Percentiles rank a stretch among this genome's conserved stretches.
Conservation (phyloP, 768 basidiomycete species). For the Sarcodon aspratus region DNA sequence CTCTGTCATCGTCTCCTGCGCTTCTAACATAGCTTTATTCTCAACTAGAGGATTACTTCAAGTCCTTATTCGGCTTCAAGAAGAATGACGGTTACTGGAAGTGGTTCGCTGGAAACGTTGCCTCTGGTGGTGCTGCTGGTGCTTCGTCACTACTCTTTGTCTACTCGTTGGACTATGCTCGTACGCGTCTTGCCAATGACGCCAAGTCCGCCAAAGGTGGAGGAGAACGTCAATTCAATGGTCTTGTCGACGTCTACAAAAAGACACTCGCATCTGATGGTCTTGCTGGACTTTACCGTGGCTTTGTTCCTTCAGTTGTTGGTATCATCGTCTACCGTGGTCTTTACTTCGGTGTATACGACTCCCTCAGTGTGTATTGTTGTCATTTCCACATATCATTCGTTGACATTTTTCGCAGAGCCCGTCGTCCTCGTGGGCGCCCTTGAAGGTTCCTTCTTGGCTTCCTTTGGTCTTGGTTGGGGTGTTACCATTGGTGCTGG, state of each 20-base stretch:
- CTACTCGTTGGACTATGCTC: constrained; percentile 98
- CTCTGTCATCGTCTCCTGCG: background rate
- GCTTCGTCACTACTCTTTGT: constrained; percentile 97
- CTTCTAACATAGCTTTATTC: constrained; percentile 7
- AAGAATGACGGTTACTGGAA: constrained; percentile 96
- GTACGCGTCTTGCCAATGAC: constrained; percentile 97
- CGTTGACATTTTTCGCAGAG: constrained; percentile 33
- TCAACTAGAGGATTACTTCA: constrained; percentile 87
- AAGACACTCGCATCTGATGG: constrained; percentile 98
- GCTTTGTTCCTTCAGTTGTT: constrained; percentile 97
- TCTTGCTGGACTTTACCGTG: constrained; percentile 98
- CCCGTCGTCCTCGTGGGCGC: constrained; percentile 95
- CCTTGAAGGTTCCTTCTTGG: constrained; percentile 93
- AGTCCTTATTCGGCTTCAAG: constrained; percentile 98
- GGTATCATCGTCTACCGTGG: constrained; percentile 99
- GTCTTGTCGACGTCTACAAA: constrained; percentile 91
- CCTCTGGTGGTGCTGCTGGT: constrained; percentile 98
- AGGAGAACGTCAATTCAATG: constrained; percentile 95
- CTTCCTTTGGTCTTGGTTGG: constrained; percentile 96
- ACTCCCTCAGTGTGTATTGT: constrained; percentile 67
- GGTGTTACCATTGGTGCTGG: constrained; percentile 99
- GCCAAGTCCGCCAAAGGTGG: constrained; percentile 94
- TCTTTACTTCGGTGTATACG: constrained; percentile 98
- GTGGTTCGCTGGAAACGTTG: constrained; percentile 98
- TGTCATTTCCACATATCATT: constrained; percentile 10